phyloP scores from a whole-genome alignment of 495 filamentous ascomycete genomes.

The Cudoniella acicularis region DNA sequence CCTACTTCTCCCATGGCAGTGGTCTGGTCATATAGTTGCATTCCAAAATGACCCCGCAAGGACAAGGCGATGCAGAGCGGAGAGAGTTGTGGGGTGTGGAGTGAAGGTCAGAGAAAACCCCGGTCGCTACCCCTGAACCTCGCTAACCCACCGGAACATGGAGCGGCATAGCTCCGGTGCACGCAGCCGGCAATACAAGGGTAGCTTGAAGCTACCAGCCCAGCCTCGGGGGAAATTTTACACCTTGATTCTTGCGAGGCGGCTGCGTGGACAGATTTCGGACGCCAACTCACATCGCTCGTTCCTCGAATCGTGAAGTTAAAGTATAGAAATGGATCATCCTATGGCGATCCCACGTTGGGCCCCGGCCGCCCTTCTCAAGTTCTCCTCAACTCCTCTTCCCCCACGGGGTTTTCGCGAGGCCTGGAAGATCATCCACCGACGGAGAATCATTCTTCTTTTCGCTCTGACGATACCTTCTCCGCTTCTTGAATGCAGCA shows the following conservation, averaged over 20 bases:
- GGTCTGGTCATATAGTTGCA: neutral
- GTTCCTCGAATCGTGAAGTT: too few species aligned
- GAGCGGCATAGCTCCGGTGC: neutral
- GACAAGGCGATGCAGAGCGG: neutral
- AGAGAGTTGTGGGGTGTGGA: neutral
- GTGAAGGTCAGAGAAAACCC: neutral
- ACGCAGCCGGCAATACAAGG: neutral
- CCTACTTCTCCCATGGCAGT: neutral
- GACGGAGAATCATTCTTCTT: neutral
- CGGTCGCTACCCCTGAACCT: neutral
- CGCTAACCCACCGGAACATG: neutral
- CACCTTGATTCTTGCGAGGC: too few species aligned
- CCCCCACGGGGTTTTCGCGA: neutral
- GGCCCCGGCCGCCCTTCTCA: too few species aligned
- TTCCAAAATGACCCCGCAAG: neutral
- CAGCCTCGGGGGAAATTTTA: too few species aligned
- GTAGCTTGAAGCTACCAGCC: neutral
- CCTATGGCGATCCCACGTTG: neutral
- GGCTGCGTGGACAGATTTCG: too few species aligned
- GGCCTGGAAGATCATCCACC: too few species aligned
- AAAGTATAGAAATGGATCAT: too few species aligned
- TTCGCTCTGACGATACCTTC: neutral
- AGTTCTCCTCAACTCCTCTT: neutral
- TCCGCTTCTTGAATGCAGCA: neutral
- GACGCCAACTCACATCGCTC: too few species aligned